These are phyloP conservation scores for Leucosporidium creatinivorum DNA, from an alignment of 768 basidiomycete genomes.

Conservation along the genomic window DNA sequence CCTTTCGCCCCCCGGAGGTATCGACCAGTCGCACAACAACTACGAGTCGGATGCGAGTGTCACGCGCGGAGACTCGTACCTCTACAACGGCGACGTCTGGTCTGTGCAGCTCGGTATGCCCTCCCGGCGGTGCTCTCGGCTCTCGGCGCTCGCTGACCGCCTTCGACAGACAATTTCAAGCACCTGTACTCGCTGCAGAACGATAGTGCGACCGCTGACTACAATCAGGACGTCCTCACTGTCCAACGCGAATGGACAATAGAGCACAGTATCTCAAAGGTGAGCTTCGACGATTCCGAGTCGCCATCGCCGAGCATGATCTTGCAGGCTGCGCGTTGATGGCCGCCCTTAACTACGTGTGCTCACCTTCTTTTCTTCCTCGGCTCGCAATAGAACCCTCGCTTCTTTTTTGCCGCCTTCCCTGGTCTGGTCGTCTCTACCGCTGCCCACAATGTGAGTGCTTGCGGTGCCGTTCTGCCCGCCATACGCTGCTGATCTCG, in stretches of 20 bases:
- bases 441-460: background rate
- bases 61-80: background rate
- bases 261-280: background rate
- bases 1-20: background rate
- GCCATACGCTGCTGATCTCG: background rate
- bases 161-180: background rate
- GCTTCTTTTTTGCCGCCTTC: background rate
- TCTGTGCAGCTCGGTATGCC: background rate
- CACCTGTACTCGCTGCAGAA: background rate
- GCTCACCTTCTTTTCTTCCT: no score
- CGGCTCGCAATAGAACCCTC: background rate
- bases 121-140: no score
- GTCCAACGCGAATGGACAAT: background rate
- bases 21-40: constrained; percentile 1
- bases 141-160: no score
- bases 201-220: background rate
- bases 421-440: background rate
- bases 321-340: no score
- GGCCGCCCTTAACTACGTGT: no score
- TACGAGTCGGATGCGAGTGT: background rate
- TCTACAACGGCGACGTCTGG: background rate
- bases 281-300: no score
- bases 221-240: constrained; percentile 1
- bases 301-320: no score
- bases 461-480: background rate